Evolutionary conservation across 345 rosid genomes (phyloP).

Genomic region (Triadica sebifera): DNA sequence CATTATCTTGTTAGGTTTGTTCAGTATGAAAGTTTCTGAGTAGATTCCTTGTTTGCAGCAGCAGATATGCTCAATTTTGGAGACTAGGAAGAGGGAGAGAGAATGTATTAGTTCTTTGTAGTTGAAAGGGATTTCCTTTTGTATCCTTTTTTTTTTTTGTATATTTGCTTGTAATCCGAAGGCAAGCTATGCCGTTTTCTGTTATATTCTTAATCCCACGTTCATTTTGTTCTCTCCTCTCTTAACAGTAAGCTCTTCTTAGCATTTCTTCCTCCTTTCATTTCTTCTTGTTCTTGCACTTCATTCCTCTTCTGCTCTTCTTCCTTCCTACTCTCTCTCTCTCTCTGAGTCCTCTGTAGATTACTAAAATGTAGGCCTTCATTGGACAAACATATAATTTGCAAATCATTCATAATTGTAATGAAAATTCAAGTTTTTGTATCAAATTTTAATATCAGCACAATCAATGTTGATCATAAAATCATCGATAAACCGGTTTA

Average conservation of each 20-base stretch:
- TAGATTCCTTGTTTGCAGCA: conserved; percentile 15
- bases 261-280: background rate
- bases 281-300: background rate
- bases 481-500: no score
- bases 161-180: conserved; percentile 20
- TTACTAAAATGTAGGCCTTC: no score
- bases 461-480: no score
- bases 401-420: no score
- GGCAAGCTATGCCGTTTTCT: conserved; percentile 12
- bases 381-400: no score
- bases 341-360: background rate
- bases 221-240: background rate
- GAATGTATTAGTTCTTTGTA: background rate
- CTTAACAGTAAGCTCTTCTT: background rate
- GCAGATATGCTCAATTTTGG: conserved; percentile 27
- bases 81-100: conserved; percentile 18
- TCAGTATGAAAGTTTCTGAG: conserved; percentile 6
- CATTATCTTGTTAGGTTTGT: conserved; percentile 14
- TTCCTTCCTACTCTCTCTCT: no score
- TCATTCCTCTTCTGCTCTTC: conserved; percentile 14
- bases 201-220: conserved; percentile 7
- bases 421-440: no score
- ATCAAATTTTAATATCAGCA: no score
- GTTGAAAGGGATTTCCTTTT: conserved; percentile 14
- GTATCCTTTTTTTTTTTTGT: conserved; percentile 22